phyloP scores from a whole-genome alignment of 306 rosid genomes.

The Fagus crenata region DNA sequence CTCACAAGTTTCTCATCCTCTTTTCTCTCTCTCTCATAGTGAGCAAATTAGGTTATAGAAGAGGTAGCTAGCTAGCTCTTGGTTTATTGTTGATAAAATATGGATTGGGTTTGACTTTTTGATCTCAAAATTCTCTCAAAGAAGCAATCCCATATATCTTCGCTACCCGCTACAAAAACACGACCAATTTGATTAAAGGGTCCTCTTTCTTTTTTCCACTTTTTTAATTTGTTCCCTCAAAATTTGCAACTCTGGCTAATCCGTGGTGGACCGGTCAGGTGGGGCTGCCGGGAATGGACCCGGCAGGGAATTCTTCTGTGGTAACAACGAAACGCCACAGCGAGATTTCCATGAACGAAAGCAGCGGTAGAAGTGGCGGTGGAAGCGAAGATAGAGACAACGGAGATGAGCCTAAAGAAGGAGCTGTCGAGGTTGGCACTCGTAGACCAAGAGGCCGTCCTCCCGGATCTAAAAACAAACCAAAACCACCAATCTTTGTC shows the following conservation, averaged over 20 bases:
- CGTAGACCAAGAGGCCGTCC: constrained; percentile 92
- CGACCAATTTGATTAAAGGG: constrained; percentile 6
- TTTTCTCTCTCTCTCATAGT: neutral
- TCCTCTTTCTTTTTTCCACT: neutral
- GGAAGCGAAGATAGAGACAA: constrained; percentile 47
- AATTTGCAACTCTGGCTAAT: constrained; percentile 64
- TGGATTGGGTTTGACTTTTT: constrained; percentile 41
- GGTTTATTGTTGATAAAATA: constrained; percentile 20
- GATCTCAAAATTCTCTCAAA: neutral
- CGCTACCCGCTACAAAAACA: neutral
- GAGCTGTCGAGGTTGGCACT: constrained; percentile 72
- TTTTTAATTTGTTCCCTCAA: neutral
- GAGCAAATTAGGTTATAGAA: constrained; percentile 32
- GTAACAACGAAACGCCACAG: constrained; percentile 47
- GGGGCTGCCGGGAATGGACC: constrained; percentile 79
- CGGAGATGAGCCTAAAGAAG: constrained; percentile 73
- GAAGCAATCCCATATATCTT: neutral
- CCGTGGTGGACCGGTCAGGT: constrained; percentile 93
- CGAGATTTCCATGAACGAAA: constrained; percentile 57
- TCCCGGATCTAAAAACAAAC: constrained; percentile 92
- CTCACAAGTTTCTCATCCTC: constrained; percentile 19
- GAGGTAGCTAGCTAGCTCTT: constrained; percentile 8
- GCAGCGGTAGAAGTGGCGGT: constrained; percentile 33
- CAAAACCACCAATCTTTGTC: constrained; percentile 88
- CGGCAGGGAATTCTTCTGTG: constrained; percentile 56